A percentile compares a stretch with the other conserved stretches of the same genome.
phyloP scores from a whole-genome alignment of 2,329 filamentous ascomycete genomes.

The Harringtonia lauricola region DNA sequence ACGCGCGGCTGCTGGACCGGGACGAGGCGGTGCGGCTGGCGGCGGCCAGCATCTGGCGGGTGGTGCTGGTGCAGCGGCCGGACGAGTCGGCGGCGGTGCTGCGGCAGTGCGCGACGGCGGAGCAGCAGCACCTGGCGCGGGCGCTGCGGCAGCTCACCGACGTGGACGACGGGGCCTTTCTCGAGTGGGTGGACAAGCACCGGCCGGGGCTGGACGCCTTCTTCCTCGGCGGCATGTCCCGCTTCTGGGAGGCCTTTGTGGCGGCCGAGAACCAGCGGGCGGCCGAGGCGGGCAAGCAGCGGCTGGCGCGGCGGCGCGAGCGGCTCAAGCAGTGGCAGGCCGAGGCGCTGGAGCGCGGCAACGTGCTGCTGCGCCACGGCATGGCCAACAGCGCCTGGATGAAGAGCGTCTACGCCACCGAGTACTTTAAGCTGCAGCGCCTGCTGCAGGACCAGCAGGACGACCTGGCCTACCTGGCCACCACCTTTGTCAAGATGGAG shows the following conservation, averaged over 20 bases:
- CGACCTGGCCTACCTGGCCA: slow-evolving; percentile 65
- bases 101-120: slow-evolving; percentile 52
- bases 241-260: slow-evolving; percentile 82
- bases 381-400: slow-evolving; percentile 84
- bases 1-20: slow-evolving; percentile 71
- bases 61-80: slow-evolving; percentile 87
- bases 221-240: slow-evolving; percentile 73
- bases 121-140: slow-evolving; percentile 59
- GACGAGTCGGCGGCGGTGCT: slow-evolving; percentile 67
- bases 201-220: slow-evolving; percentile 66
- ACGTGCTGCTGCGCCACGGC: slow-evolving; percentile 70
- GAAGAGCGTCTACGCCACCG: slow-evolving; percentile 87
- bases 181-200: slow-evolving; percentile 80
- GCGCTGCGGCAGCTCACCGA: slow-evolving; percentile 80
- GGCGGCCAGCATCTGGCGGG: slow-evolving; percentile 79
- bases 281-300: slow-evolving; percentile 59
- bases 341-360: slow-evolving; percentile 58
- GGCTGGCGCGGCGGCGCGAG: slow-evolving; percentile 68
- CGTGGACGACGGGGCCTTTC: slow-evolving; percentile 78
- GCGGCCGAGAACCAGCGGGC: slow-evolving; percentile 69
- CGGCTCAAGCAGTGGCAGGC: slow-evolving; percentile 69
- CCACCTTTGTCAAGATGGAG: slow-evolving; percentile 68
- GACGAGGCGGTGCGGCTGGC: slow-evolving; percentile 57
- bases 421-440: slow-evolving; percentile 84
- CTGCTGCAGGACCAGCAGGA: slow-evolving; percentile 89